These are phyloP conservation scores for Mycena citricolor DNA, from an alignment of 1,284 basidiomycete species.

Conservation along the genomic window DNA sequence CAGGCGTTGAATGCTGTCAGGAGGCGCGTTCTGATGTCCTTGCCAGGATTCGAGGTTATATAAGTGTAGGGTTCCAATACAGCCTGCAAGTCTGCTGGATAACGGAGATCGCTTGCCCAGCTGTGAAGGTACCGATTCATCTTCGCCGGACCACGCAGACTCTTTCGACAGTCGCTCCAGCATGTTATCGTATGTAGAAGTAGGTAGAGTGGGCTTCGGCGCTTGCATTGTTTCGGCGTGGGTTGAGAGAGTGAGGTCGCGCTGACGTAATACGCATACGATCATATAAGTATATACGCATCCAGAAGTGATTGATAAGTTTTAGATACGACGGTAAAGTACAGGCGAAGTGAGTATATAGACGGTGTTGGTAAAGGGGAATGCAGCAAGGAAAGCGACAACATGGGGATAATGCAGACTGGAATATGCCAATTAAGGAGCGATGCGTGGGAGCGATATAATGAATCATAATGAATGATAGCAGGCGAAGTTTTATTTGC, in stretches of 20 bases:
- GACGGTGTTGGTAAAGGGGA: constrained; percentile 13
- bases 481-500: constrained; percentile 17
- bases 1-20: constrained; percentile 95
- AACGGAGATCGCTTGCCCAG: no score
- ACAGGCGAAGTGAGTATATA: constrained; percentile 15
- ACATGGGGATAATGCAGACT: constrained; percentile 21
- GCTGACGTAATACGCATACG: constrained; percentile 2
- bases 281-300: neutral
- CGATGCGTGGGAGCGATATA: constrained; percentile 13
- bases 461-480: constrained; percentile 23
- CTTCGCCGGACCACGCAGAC: constrained; percentile 27
- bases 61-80: constrained; percentile 91
- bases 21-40: constrained; percentile 88
- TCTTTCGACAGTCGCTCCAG: constrained; percentile 26
- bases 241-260: neutral
- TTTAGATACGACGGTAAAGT: constrained; percentile 17
- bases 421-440: constrained; percentile 20
- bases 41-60: constrained; percentile 84
- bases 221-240: neutral
- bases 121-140: constrained; percentile 28
- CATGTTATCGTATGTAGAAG: constrained; percentile 28
- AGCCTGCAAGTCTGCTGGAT: constrained; percentile 35
- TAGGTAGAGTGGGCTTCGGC: constrained; percentile 7
- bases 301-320: constrained; percentile 13
- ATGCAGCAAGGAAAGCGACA: constrained; percentile 24